Conservation (phyloP, 352 stramenopile species). For the Pythium aquatile region DNA sequence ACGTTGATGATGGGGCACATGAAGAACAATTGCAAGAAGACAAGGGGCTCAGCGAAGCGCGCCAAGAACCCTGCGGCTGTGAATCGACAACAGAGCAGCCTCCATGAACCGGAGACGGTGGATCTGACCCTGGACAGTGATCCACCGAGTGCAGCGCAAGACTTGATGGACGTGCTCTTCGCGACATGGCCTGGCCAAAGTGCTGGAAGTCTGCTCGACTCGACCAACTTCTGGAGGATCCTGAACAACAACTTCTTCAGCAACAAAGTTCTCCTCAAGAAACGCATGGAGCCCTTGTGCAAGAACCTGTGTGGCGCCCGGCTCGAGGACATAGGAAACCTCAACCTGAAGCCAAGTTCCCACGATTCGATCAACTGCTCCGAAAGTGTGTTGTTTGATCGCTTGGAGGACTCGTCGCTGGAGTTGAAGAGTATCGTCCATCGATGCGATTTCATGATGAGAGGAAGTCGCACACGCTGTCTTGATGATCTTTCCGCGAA, state of each 20-base stretch:
- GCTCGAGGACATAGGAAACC: conserved; percentile 62
- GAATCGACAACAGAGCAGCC: conserved; percentile 32
- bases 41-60: conserved; percentile 9
- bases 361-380: conserved; percentile 59
- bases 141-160: conserved; percentile 18
- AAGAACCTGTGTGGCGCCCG: conserved; percentile 68
- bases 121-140: conserved; percentile 33
- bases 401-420: conserved; percentile 38
- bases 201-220: conserved; percentile 67
- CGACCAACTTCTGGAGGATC: conserved; percentile 77
- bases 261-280: conserved; percentile 59
- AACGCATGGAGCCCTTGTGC: conserved; percentile 66
- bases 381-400: conserved; percentile 62
- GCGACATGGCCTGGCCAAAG: conserved; percentile 74
- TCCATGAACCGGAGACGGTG: conserved; percentile 26
- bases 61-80: conserved; percentile 35
- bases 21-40: conserved; percentile 49
- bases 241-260: conserved; percentile 71
- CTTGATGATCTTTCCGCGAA: conserved; percentile 49
- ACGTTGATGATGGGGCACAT: conserved; percentile 69
- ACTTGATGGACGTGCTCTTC: conserved; percentile 79
- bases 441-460: conserved; percentile 82
- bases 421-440: conserved; percentile 54
- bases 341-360: conserved; percentile 32
- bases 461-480: conserved; percentile 60